Percentiles rank a stretch among this genome's conserved stretches.
Evolutionary conservation across 148 eudicot genomes (phyloP).

Genomic region (Silene uniflora): DNA sequence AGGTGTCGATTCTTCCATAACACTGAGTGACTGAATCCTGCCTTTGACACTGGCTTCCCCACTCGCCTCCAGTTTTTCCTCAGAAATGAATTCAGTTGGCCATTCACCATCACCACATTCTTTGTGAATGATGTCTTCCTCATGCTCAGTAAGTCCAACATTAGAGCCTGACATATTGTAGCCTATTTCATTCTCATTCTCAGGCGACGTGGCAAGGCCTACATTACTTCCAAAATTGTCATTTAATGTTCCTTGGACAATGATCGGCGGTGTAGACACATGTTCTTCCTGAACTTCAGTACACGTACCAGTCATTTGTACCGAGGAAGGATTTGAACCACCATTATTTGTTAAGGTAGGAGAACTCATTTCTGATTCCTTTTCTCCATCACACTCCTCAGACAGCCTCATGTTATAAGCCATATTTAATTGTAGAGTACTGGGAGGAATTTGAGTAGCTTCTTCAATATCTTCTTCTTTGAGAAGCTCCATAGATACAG

Average conservation of each 20-base stretch:
- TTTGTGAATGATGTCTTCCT: neutral
- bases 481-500: neutral
- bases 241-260: neutral
- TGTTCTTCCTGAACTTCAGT: neutral
- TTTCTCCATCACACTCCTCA: neutral
- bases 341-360: neutral
- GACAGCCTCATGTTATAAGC: neutral
- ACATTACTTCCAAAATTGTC: neutral
- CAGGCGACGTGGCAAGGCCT: neutral
- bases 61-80: neutral
- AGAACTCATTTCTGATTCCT: constrained; percentile 4
- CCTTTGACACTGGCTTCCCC: neutral
- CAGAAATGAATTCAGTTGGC: neutral
- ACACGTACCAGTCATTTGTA: neutral
- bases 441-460: neutral
- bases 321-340: neutral
- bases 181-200: constrained; percentile 1
- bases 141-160: neutral
- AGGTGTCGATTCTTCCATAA: neutral
- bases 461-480: neutral
- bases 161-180: neutral
- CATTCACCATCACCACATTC: neutral
- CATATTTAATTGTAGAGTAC: neutral
- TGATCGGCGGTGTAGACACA: neutral
- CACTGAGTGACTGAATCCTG: neutral